phyloP scores from a whole-genome alignment of 108 stramenopile species.

The Parietichytrium sp. region DNA sequence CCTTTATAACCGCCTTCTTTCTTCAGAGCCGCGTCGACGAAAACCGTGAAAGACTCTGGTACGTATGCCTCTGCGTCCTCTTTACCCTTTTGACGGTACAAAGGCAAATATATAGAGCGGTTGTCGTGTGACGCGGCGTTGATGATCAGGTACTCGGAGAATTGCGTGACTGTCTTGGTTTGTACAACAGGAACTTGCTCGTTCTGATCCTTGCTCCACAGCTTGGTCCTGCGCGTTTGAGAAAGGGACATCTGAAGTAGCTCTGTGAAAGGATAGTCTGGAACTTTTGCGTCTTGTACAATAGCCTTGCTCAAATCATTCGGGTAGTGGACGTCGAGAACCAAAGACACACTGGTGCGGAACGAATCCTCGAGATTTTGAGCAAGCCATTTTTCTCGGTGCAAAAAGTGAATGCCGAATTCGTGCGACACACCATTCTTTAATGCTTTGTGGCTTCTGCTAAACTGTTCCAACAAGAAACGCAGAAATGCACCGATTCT shows the following conservation, averaged over 20 bases:
- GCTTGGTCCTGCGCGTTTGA: background rate
- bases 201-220: slow-evolving; percentile 1
- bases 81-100: background rate
- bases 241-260: background rate
- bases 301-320: background rate
- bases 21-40: background rate
- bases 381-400: background rate
- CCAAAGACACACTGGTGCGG: background rate
- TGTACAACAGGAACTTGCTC: slow-evolving; percentile 26
- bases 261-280: background rate
- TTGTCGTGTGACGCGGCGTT: slow-evolving; percentile 31
- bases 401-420: background rate
- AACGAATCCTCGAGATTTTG: background rate
- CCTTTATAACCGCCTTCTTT: background rate
- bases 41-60: background rate
- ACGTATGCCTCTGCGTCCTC: background rate
- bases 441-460: background rate
- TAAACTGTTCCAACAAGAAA: slow-evolving; percentile 31
- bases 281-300: background rate
- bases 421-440: background rate
- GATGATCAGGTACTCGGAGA: background rate
- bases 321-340: background rate
- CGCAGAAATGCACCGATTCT: background rate
- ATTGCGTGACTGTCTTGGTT: background rate
- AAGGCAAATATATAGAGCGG: background rate